A percentile compares a stretch with the other conserved stretches of the same genome.
phyloP scores from a whole-genome alignment of 73 alveolate species.

The Paraurostyla sp. region DNA sequence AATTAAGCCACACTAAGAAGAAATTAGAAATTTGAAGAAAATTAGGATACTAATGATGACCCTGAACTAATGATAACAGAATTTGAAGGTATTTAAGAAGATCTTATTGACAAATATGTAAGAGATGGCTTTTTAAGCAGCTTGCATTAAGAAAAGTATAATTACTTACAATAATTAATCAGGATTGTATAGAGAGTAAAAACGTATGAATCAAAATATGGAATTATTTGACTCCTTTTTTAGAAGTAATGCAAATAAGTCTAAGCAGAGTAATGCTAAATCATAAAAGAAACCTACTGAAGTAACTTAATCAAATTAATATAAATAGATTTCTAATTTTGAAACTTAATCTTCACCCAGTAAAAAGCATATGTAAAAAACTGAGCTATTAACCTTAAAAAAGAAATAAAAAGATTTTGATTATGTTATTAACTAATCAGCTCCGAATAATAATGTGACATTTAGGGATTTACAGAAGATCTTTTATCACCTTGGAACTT shows the following conservation, averaged over 20 bases:
- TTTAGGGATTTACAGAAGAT: not conserved
- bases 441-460: not conserved
- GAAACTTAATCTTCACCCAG: no score
- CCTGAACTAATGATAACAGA: not conserved
- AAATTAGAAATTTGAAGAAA: not conserved
- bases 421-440: not conserved
- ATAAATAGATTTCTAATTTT: no score
- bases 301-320: no score
- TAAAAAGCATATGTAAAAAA: no score
- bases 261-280: no score
- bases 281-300: no score
- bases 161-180: not conserved
- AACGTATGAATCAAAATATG: no score
- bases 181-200: not conserved
- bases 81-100: constrained; percentile 1
- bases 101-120: not conserved
- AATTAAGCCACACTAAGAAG: not conserved
- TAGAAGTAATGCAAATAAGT: no score
- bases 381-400: not conserved
- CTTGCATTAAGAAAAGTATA: not conserved
- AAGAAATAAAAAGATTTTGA: constrained; percentile 19
- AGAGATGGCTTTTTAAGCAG: no score
- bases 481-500: constrained; percentile 28
- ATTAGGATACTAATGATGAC: not conserved
- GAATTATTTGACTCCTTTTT: no score